A percentile compares a stretch with the other conserved stretches of the same genome.
Conservation (phyloP, 768 basidiomycete genomes). For the Harrya chromipes region DNA sequence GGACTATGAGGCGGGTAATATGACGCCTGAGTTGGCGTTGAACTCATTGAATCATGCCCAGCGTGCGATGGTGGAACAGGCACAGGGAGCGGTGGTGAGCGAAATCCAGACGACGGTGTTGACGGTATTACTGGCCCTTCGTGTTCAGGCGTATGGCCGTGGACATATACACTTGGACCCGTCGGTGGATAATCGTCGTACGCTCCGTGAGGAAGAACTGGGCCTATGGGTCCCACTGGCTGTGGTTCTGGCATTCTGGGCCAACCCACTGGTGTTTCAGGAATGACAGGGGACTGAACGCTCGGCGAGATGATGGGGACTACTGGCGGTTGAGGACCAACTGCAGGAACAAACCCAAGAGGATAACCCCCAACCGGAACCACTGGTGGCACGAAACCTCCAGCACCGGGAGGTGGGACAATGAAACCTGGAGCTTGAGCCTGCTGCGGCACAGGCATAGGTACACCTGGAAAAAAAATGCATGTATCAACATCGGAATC, state of each 20-base stretch:
- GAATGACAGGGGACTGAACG: constrained; percentile 24
- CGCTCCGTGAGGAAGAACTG: constrained; percentile 39
- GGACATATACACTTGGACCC: constrained; percentile 1
- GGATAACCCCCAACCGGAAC: constrained; percentile 16
- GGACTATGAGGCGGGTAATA: constrained; percentile 16
- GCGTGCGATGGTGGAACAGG: constrained; percentile 16
- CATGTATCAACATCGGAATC: background rate
- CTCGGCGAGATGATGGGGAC: constrained; percentile 16
- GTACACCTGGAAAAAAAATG: constrained; percentile 11
- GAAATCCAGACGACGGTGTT: constrained; percentile 15
- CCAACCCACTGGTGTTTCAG: constrained; percentile 15
- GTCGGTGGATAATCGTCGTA: constrained; percentile 6
- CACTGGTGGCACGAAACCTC: constrained; percentile 14
- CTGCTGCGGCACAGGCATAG: constrained; percentile 25
- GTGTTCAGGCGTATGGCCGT: constrained; percentile 3
- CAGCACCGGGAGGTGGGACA: constrained; percentile 19
- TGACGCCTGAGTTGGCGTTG: constrained; percentile 27
- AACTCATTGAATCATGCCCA: constrained; percentile 15
- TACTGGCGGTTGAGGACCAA: constrained; percentile 18
- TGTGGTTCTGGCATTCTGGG: constrained; percentile 24
- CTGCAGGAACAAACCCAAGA: constrained; percentile 22
- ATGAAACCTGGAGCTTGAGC: constrained; percentile 17
- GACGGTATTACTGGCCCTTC: constrained; percentile 25
- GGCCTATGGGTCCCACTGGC: constrained; percentile 10
- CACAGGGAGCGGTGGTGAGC: constrained; percentile 18